Evolutionary conservation across 257 asterid species (phyloP).

Genomic region (Primulina tabacum): DNA sequence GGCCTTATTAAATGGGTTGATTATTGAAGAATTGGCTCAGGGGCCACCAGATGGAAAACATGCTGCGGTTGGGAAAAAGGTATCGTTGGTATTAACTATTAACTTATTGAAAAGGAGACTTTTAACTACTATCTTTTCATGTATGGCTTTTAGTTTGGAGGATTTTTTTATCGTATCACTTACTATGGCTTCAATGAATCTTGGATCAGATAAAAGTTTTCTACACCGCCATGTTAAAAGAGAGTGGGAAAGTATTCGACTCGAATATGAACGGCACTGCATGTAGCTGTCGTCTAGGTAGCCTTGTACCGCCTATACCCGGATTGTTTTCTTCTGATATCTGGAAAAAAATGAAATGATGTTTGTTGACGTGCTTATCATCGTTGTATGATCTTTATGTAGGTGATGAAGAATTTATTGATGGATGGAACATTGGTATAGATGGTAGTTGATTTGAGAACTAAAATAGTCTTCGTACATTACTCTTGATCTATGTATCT

Average conservation of each 20-base stretch:
- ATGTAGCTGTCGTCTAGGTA: slow-evolving; percentile 68
- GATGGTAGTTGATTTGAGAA: slow-evolving; percentile 46
- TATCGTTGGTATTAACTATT: slow-evolving; percentile 20
- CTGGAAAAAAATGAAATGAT: background rate
- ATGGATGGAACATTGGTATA: slow-evolving; percentile 75
- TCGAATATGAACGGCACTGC: slow-evolving; percentile 49
- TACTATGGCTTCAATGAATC: slow-evolving; percentile 12
- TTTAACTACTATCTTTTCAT: slow-evolving; percentile 3
- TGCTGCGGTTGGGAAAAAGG: slow-evolving; percentile 71
- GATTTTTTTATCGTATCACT: slow-evolving; percentile 2
- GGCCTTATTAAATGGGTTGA: slow-evolving; percentile 72
- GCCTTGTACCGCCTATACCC: background rate
- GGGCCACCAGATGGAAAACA: slow-evolving; percentile 66
- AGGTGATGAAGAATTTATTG: slow-evolving; percentile 56
- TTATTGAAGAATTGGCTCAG: slow-evolving; percentile 59
- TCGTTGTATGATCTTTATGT: slow-evolving; percentile 24
- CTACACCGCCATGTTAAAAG: slow-evolving; percentile 63
- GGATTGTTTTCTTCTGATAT: background rate
- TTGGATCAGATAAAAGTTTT: slow-evolving; percentile 60
- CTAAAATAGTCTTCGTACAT: slow-evolving; percentile 8
- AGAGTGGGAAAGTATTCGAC: slow-evolving; percentile 53
- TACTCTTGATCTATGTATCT: background rate
- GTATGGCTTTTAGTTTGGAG: slow-evolving; percentile 15
- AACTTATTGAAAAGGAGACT: slow-evolving; percentile 1
- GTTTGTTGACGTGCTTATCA: slow-evolving; percentile 12